These are phyloP conservation scores for Saccharomycopsis sp. DNA, from an alignment of 805 yeast species.

Conservation along the genomic window DNA sequence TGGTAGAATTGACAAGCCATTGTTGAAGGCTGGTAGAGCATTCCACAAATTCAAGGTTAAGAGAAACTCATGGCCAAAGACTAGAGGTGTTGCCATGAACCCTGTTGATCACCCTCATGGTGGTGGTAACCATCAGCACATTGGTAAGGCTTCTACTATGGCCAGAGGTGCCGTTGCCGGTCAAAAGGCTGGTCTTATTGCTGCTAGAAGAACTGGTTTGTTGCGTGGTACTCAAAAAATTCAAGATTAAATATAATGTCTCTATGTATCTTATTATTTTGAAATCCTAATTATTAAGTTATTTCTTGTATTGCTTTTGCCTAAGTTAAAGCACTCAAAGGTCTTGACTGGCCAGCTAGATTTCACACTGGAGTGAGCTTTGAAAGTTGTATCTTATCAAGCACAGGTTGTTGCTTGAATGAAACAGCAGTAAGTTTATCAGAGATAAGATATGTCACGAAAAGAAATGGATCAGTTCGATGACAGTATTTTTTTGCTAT, in stretches of 20 bases:
- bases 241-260: slow-evolving; percentile 44
- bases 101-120: slow-evolving; percentile 99
- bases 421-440: no score
- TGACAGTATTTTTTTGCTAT: no score
- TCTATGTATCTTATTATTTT: no score
- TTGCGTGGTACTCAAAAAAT: slow-evolving; percentile 98
- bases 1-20: slow-evolving; percentile 99
- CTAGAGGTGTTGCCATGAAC: slow-evolving; percentile 99
- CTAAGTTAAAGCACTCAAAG: no score
- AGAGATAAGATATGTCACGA: no score
- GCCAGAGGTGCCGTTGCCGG: slow-evolving; percentile 99
- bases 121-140: slow-evolving; percentile 99
- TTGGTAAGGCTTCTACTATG: slow-evolving; percentile 99
- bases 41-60: slow-evolving; percentile 99
- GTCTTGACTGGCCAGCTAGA: no score
- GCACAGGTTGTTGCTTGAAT: no score
- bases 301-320: no score
- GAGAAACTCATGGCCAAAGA: slow-evolving; percentile 99
- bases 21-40: slow-evolving; percentile 99
- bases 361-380: no score
- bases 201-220: slow-evolving; percentile 99
- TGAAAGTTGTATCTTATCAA: no score
- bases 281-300: no score
- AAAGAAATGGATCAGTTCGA: no score
- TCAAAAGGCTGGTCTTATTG: slow-evolving; percentile 99